phyloP scores from a whole-genome alignment of 2,329 filamentous ascomycete genomes.

The Apiospora aurea region DNA sequence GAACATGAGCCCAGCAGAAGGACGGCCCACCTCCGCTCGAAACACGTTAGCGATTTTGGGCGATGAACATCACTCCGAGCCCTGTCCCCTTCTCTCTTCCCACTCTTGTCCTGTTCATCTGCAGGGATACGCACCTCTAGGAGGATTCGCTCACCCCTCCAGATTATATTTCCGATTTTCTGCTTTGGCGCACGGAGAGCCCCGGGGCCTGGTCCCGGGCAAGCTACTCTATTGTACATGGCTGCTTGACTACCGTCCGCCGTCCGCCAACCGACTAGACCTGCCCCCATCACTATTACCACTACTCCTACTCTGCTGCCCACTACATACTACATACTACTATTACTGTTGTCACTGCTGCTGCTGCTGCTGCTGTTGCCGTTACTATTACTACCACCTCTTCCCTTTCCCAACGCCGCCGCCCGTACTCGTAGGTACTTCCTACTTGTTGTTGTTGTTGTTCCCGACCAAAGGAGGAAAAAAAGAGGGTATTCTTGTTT shows the following conservation, averaged over 20 bases:
- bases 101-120: conserved; percentile 34
- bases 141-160: conserved; percentile 46
- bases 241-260: conserved; percentile 24
- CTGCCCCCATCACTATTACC: conserved; percentile 18
- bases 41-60: conserved; percentile 43
- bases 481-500: not conserved
- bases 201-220: conserved; percentile 43
- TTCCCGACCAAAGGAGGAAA: not conserved
- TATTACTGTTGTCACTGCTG: not conserved
- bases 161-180: conserved; percentile 58
- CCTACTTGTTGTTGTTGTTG: not conserved
- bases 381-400: not conserved
- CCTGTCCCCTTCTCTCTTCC: conserved; percentile 45
- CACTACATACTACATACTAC: not conserved
- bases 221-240: conserved; percentile 12
- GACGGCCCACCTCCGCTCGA: conserved; percentile 41
- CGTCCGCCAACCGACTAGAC: conserved; percentile 22
- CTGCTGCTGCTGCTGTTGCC: not conserved
- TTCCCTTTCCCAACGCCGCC: conserved; percentile 19
- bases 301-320: not conserved
- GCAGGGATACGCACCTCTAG: conserved; percentile 42
- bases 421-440: conserved; percentile 6
- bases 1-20: conserved; percentile 25
- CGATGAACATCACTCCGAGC: conserved; percentile 43
- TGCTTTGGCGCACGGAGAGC: conserved; percentile 54